A percentile compares a stretch with the other conserved stretches of the same genome.
Conservation (phyloP, 2,329 filamentous ascomycete species). For the Diplodia mutila region DNA sequence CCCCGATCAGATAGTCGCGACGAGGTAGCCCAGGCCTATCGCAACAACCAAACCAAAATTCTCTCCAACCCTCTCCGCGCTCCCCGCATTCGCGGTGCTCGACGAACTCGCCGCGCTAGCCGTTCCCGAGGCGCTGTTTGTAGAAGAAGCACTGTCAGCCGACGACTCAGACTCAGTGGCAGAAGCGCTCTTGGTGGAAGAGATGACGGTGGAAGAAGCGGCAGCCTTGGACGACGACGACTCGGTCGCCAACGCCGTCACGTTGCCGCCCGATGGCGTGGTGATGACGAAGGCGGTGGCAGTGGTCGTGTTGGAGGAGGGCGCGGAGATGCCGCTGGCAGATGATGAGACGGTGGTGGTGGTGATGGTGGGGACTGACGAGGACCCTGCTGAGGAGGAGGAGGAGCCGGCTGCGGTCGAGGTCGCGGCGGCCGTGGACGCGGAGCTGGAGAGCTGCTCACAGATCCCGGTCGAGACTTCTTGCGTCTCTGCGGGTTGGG, state of each 20-base stretch:
- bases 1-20: background rate
- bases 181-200: background rate
- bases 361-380: slow-evolving; percentile 10
- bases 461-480: slow-evolving; percentile 36
- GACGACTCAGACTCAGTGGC: slow-evolving; percentile 10
- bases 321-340: background rate
- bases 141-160: slow-evolving; percentile 19
- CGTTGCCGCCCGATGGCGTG: background rate
- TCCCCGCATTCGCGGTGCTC: slow-evolving; percentile 7
- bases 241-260: background rate
- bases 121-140: slow-evolving; percentile 15
- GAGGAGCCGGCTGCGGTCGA: slow-evolving; percentile 19
- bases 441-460: slow-evolving; percentile 23
- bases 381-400: slow-evolving; percentile 6
- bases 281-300: background rate
- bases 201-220: background rate
- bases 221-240: background rate
- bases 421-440: slow-evolving; percentile 34
- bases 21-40: background rate
- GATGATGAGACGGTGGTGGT: background rate
- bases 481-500: slow-evolving; percentile 17
- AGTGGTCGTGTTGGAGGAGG: slow-evolving; percentile 8
- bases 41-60: background rate
- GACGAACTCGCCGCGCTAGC: slow-evolving; percentile 1
- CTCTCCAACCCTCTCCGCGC: background rate